Conservation (phyloP, 495 filamentous ascomycete genomes). For the Daldinia vernicosa region DNA sequence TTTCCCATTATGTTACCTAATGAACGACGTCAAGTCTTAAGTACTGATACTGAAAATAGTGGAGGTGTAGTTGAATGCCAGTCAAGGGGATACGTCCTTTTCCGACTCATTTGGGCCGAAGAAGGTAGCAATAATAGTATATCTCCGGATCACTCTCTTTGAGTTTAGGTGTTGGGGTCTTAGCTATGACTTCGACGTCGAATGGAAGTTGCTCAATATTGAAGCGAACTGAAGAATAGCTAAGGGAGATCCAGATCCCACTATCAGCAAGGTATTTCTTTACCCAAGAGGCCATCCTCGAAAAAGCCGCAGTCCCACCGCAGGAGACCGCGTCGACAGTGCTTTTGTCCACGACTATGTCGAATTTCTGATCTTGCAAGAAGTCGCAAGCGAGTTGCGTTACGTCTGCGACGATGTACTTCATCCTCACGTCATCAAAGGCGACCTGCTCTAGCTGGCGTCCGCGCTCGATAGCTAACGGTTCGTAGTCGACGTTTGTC, state of each 20-base stretch:
- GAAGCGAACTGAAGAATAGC: constrained; percentile 51
- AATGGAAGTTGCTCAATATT: constrained; percentile 45
- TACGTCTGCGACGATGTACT: constrained; percentile 50
- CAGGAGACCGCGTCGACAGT: constrained; percentile 55
- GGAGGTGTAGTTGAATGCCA: too few species aligned
- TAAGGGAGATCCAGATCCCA: constrained; percentile 54
- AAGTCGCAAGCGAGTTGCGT: constrained; percentile 40
- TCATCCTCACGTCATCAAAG: constrained; percentile 49
- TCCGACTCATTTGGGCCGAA: constrained; percentile 40
- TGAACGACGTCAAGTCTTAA: too few species aligned
- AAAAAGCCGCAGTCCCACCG: constrained; percentile 42
- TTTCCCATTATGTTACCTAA: too few species aligned
- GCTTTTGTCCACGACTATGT: constrained; percentile 54
- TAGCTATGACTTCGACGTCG: constrained; percentile 46
- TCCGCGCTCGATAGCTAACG: constrained; percentile 49
- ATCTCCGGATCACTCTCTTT: constrained; percentile 51
- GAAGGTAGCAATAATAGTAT: constrained; percentile 50
- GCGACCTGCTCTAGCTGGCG: constrained; percentile 42
- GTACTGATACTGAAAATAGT: too few species aligned
- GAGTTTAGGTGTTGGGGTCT: constrained; percentile 47
- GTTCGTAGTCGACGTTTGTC: constrained; percentile 56
- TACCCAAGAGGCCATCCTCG: constrained; percentile 44
- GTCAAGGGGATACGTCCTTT: too few species aligned
- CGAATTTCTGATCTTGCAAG: constrained; percentile 18
- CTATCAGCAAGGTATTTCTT: constrained; percentile 35